Base-by-base conservation (phyloP, 1,284 basidiomycete species). In the Vanrija humicola region DNA sequence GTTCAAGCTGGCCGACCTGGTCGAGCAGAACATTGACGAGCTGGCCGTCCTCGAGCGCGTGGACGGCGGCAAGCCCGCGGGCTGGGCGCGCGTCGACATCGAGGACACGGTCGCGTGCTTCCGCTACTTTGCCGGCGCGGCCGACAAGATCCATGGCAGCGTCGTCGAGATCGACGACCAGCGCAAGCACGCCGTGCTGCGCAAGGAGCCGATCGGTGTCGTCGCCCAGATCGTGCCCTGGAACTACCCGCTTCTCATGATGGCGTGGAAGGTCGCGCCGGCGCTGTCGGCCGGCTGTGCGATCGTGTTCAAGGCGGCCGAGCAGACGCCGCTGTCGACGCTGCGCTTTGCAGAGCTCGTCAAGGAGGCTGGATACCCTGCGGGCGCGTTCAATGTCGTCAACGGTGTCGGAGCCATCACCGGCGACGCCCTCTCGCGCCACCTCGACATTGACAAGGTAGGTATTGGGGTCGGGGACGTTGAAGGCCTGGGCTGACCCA, bases 191-290 rank as follows among this genome's bases (percentile, higher is more conserved):
- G 88, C 88, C 16, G 89, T 91, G 74, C 92, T 90, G 19, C 83
- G 86, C 46, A 89, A 93, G 74, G 92, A 97, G 62, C 92, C 94
- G 26, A 88, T 96, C 66, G 93, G 93, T 45, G 92, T 95, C 42
- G 91, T 87, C 67, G 90, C 87, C 12, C 88, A 90, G 68, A 91
- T 92, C 64, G 90, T 90, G 62, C 88, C 88, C 14, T 90, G 88
- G 88, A 92, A 93, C 77, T 93, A 92, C 73, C 91, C 90, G 16
- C 87, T 94, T 72, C 84, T 84, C 64, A 92, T 93, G 89, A 89
- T 88, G 86, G 80, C 86, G 6, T 93, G 90, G 89, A 94, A 93
- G 77, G 82, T 92, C 52, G 90, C 86, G 10, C 91, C 91, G 29
- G 92, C 91, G 5, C 82, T 94, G 50, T 90, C 92, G 7, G 85